phyloP scores from a whole-genome alignment of 129 eudicot genomes.

The Helianthus tuberosus region DNA sequence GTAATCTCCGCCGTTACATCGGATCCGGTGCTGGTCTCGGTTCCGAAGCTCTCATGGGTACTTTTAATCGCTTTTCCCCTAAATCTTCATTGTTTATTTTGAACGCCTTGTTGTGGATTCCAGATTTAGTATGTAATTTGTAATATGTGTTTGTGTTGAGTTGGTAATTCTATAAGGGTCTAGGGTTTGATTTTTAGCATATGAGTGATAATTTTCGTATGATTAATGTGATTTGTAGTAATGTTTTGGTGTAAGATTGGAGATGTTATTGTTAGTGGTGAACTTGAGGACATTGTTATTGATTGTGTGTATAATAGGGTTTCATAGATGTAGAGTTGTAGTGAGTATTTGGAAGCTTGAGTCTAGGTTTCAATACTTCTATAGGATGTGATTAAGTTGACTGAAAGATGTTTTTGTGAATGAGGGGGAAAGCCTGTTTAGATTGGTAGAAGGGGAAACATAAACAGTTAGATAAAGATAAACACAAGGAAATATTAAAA shows the following conservation, averaged over 20 bases:
- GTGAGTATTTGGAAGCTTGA: no score
- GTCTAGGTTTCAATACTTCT: neutral
- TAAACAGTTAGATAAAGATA: neutral
- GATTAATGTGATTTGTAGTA: neutral
- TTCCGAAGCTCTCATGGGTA: slow-evolving; percentile 96
- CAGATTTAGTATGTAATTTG: slow-evolving; percentile 18
- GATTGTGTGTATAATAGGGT: no score
- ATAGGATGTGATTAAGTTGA: neutral
- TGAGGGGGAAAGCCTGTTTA: neutral
- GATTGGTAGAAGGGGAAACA: neutral
- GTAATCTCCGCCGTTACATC: slow-evolving; percentile 91
- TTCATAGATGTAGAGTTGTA: no score
- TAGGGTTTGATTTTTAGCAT: neutral
- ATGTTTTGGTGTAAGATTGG: neutral
- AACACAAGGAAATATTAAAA: neutral
- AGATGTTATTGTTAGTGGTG: neutral
- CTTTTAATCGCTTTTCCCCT: slow-evolving; percentile 7
- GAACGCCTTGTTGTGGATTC: neutral
- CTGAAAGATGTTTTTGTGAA: neutral
- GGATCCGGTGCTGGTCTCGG: slow-evolving; percentile 99
- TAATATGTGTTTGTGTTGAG: neutral
- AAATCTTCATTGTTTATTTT: neutral
- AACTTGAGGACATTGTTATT: no score
- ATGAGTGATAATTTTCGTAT: slow-evolving; percentile 2
- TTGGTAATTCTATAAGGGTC: neutral